Conservation (phyloP, 306 rosid species). For the Malus sieversii region DNA sequence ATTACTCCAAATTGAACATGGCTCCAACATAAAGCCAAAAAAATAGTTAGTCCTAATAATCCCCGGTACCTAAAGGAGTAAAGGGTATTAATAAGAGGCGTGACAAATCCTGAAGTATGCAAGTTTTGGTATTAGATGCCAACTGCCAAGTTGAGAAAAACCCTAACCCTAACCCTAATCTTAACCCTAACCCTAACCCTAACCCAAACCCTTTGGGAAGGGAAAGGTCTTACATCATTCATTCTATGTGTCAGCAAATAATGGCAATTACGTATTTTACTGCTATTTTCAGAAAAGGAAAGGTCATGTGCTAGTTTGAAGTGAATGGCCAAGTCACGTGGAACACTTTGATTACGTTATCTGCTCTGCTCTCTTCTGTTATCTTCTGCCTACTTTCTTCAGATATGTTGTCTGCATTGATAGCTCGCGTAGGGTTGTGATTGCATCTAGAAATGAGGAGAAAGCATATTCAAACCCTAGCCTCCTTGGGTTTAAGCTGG, state of each 20-base stretch:
- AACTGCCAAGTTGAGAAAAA: not conserved
- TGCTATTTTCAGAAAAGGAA: not conserved
- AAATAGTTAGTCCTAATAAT: too few relatives aligned
- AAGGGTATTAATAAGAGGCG: not conserved
- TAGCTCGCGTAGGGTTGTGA: not conserved
- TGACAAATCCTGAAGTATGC: not conserved
- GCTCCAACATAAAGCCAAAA: too few relatives aligned
- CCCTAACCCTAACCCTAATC: not conserved
- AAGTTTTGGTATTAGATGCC: not conserved
- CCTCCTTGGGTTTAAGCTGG: not conserved
- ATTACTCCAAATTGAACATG: too few relatives aligned
- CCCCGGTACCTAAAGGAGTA: too few relatives aligned
- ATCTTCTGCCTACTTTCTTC: too few relatives aligned
- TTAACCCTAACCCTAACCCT: not conserved
- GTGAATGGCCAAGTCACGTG: too few relatives aligned
- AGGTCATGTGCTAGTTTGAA: not conserved
- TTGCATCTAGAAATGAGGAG: not conserved
- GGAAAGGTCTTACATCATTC: not conserved
- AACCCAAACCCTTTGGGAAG: not conserved
- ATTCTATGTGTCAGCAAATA: not conserved
- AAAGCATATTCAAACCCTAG: not conserved
- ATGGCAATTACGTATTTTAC: not conserved
- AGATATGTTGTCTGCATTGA: not conserved
- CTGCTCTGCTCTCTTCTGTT: too few relatives aligned
- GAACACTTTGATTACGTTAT: too few relatives aligned